phyloP scores from a whole-genome alignment of 139 green algal species.

The Chlamydomonas incerta region DNA sequence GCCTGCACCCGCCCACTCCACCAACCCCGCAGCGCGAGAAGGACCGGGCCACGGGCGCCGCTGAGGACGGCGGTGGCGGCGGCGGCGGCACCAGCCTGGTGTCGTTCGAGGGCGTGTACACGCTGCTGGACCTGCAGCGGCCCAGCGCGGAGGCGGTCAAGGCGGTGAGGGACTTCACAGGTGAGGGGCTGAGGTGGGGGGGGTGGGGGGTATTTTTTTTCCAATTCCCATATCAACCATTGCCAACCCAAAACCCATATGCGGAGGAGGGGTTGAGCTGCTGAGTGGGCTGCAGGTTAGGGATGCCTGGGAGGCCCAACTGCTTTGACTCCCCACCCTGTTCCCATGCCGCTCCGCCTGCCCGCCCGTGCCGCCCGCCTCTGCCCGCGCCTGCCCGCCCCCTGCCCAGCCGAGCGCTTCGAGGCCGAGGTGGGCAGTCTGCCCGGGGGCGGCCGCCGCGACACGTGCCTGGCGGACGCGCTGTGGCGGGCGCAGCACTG shows the following conservation, averaged over 20 bases:
- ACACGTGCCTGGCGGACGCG: background rate
- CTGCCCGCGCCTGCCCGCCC: background rate
- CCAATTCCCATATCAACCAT: background rate
- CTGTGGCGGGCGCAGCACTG: conserved; percentile 32
- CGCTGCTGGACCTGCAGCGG: conserved; percentile 29
- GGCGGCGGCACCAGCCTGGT: background rate
- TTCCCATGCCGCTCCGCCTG: background rate
- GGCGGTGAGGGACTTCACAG: background rate
- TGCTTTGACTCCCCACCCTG: too few relatives aligned
- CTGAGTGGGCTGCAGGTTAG: too few relatives aligned
- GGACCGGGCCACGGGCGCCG: background rate
- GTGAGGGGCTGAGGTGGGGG: background rate
- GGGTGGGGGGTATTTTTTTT: too few relatives aligned
- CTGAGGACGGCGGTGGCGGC: background rate
- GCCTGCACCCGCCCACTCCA: background rate
- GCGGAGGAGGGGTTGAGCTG: too few relatives aligned
- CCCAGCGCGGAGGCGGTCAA: conserved; percentile 14
- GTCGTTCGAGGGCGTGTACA: conserved; percentile 17
- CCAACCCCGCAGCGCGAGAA: background rate
- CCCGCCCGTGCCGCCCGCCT: background rate
- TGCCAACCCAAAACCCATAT: too few relatives aligned
- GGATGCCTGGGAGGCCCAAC: too few relatives aligned
- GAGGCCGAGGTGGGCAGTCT: background rate
- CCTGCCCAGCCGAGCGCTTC: background rate
- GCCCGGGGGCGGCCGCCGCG: background rate